Percentiles rank a stretch among this genome's conserved stretches.
phyloP scores from a whole-genome alignment of 148 eudicot genomes.

The Diospyros lotus region DNA sequence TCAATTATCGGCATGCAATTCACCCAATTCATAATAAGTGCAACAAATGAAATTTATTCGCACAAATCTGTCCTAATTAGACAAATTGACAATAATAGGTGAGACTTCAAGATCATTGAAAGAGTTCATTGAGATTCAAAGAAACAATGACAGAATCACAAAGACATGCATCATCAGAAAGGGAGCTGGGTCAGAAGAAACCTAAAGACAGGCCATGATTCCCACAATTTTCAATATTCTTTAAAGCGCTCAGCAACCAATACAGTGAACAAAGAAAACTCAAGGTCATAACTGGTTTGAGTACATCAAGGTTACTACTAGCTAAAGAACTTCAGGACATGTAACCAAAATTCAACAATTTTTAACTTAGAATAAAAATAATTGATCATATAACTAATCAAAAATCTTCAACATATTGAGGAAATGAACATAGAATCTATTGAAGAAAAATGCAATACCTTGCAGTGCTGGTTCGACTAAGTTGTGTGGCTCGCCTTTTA shows the following conservation, averaged over 20 bases:
- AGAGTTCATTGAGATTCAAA: too few species aligned
- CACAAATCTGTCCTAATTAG: too few species aligned
- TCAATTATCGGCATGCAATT: too few species aligned
- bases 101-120: too few species aligned
- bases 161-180: too few species aligned
- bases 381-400: background rate
- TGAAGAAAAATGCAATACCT: constrained; percentile 41
- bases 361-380: background rate
- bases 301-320: background rate
- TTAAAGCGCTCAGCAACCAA: background rate
- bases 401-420: background rate
- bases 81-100: too few species aligned
- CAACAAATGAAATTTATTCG: too few species aligned
- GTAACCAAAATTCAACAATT: background rate
- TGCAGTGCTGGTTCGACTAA: constrained; percentile 52
- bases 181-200: too few species aligned
- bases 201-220: background rate
- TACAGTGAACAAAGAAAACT: background rate
- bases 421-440: background rate
- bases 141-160: too few species aligned
- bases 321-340: background rate
- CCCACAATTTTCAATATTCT: background rate
- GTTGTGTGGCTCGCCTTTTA: constrained; percentile 54
- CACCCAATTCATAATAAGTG: too few species aligned
- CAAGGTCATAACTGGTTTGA: background rate